Base-by-base conservation (phyloP, 148 eudicot genomes). In the Chenopodium quinoa region DNA sequence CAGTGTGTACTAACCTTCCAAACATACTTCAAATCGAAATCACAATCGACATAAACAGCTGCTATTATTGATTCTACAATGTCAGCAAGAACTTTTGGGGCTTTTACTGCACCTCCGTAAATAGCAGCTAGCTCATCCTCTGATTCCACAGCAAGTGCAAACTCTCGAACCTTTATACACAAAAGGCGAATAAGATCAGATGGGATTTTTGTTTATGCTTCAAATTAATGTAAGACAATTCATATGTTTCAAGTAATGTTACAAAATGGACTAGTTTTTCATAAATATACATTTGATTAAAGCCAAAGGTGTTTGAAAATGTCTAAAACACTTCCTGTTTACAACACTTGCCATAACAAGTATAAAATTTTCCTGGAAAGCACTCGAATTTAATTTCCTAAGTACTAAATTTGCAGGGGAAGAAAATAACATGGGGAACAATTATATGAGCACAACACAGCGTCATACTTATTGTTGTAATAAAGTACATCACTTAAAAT, bases 31-130 rank as follows among this genome's bases (percentile, higher is more conserved):
- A 93, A 77, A 86, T 96, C 88, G 44, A 87, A 89, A 40, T 82
- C 83, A 68, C 91, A 87, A 58, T 93, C 98, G 1, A 90, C 78
- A 78, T 91, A 95, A 60, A 93, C 89, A 37, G 99, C 99, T 29
- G 93, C 99, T 13, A 90, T 89, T 8, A 95, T 77, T 5, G 98
- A 90, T 85, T 95, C 99, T 17, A 93, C 98, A 48, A 95, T 90
- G 82, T 95, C 98, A 12, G 97, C 97, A 37, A 95, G 89, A 66
- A 93, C 90, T 78, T 92, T 93, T 0, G 97, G 97, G 0, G 99
- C 98, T 83, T 90, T 93, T 73, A 96, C 86, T 27, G 75, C 76
- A 71, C 99, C 99, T 46, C 99, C 99, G 76, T 93, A 88, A 40
- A 96, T 84, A 77, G 84, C 93, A 7, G 82, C 67, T 20, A 17